phyloP scores from a whole-genome alignment of 495 filamentous ascomycete species.

The Neurospora tetrasperma region DNA sequence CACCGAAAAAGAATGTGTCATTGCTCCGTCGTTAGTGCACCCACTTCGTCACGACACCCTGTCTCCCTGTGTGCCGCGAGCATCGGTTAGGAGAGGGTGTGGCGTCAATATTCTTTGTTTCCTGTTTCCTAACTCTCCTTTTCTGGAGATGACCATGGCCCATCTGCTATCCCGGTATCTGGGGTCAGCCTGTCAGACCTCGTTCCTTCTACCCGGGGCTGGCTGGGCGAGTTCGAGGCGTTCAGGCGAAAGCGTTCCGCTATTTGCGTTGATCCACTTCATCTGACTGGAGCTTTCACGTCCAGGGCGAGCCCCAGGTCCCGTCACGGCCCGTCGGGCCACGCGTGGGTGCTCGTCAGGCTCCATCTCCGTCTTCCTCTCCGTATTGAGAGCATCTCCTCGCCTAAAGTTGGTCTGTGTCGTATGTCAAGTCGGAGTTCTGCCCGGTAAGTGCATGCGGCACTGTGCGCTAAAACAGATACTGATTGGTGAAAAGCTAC shows the following conservation, averaged over 20 bases:
- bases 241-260: not conserved
- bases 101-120: not conserved
- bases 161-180: not conserved
- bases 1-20: slow-evolving; percentile 5
- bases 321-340: not conserved
- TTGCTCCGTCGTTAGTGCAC: not conserved
- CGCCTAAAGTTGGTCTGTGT: not conserved
- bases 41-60: not conserved
- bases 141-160: not conserved
- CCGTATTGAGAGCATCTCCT: not conserved
- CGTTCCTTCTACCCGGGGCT: not conserved
- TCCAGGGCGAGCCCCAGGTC: not conserved
- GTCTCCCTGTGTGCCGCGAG: not conserved
- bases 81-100: not conserved
- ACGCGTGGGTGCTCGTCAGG: not conserved
- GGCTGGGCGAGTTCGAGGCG: not conserved
- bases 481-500: not conserved
- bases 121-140: not conserved
- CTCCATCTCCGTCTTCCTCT: not conserved
- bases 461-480: not conserved
- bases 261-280: not conserved
- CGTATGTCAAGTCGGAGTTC: not conserved
- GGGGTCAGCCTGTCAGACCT: not conserved
- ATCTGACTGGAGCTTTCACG: not conserved
- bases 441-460: not conserved